Percentiles rank a stretch among this genome's conserved stretches.
phyloP scores from a whole-genome alignment of 345 rosid genomes.

The Brassica napus region DNA sequence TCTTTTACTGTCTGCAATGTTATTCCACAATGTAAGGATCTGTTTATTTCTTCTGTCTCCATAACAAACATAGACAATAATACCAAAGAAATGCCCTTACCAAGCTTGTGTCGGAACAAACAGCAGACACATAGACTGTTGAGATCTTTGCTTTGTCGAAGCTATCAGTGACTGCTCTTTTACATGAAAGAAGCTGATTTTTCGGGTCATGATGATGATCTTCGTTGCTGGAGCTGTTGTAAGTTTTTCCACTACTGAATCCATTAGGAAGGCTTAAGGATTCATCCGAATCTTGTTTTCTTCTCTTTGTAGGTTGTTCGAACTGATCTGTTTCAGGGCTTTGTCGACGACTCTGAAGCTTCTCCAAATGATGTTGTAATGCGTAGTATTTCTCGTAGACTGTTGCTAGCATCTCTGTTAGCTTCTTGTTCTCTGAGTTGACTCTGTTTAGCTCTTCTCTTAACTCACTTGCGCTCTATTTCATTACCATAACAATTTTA shows the following conservation, averaged over 20 bases:
- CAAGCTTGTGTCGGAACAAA: conserved; percentile 60
- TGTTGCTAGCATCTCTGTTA: conserved; percentile 43
- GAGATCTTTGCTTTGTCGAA: conserved; percentile 49
- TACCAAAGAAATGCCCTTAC: conserved; percentile 35
- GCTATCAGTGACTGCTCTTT: conserved; percentile 47
- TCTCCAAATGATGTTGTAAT: conserved; percentile 42
- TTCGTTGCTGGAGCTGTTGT: conserved; percentile 61
- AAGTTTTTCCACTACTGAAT: conserved; percentile 32
- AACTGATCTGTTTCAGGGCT: conserved; percentile 16
- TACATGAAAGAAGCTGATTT: conserved; percentile 34
- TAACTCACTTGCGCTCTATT: conserved; percentile 40
- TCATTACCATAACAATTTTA: background rate
- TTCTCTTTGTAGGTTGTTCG: conserved; percentile 44
- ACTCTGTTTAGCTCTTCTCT: conserved; percentile 54
- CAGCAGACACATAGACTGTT: conserved; percentile 45
- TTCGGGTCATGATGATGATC: conserved; percentile 40
- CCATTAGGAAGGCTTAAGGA: conserved; percentile 39
- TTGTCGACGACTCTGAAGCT: conserved; percentile 41
- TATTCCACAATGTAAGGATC: background rate
- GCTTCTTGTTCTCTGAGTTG: conserved; percentile 56
- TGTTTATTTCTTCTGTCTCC: background rate
- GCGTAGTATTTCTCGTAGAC: conserved; percentile 42
- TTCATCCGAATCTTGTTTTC: conserved; percentile 40
- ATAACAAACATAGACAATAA: background rate
- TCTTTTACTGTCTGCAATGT: conserved; percentile 67